A percentile compares a stretch with the other conserved stretches of the same genome.
phyloP scores from a whole-genome alignment of 2,329 filamentous ascomycete species.

The Colletotrichum limetticola region DNA sequence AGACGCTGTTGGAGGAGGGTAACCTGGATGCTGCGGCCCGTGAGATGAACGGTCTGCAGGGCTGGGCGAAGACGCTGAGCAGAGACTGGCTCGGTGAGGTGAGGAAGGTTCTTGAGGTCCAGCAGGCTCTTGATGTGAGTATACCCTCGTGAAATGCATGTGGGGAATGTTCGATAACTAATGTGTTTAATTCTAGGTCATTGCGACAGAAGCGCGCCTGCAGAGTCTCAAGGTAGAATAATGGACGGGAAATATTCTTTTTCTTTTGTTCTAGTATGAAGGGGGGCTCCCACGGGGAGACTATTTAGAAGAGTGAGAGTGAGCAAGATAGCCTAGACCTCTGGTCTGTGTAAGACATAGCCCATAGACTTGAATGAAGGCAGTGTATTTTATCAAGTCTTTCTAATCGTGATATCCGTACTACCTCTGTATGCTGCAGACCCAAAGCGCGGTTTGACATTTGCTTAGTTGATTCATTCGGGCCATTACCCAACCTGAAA shows the following conservation, averaged over 20 bases:
- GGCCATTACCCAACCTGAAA: too few species aligned
- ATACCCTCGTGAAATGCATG: slow-evolving; percentile 16
- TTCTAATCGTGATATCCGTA: neutral
- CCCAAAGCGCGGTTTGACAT: neutral
- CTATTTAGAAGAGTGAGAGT: slow-evolving; percentile 39
- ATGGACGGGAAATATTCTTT: slow-evolving; percentile 36
- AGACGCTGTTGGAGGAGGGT: slow-evolving; percentile 91
- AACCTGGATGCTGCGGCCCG: slow-evolving; percentile 90
- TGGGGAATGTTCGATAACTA: neutral
- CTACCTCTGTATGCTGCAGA: too few species aligned
- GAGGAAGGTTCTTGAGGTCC: slow-evolving; percentile 91
- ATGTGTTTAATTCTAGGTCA: slow-evolving; percentile 66
- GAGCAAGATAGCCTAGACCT: slow-evolving; percentile 35
- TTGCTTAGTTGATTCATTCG: too few species aligned
- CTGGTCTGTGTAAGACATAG: slow-evolving; percentile 48
- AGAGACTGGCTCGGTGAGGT: slow-evolving; percentile 94
- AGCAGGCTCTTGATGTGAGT: slow-evolving; percentile 94
- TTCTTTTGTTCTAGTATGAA: slow-evolving; percentile 51
- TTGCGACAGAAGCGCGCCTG: slow-evolving; percentile 88
- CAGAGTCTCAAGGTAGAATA: slow-evolving; percentile 89
- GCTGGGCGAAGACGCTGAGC: slow-evolving; percentile 96
- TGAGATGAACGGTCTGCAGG: slow-evolving; percentile 92
- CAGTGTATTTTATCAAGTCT: slow-evolving; percentile 33
- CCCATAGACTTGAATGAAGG: slow-evolving; percentile 42
- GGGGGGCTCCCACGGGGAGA: slow-evolving; percentile 38